Conservation (phyloP, 176 grass and related monocot species). For the Thinopyrum elongatum region DNA sequence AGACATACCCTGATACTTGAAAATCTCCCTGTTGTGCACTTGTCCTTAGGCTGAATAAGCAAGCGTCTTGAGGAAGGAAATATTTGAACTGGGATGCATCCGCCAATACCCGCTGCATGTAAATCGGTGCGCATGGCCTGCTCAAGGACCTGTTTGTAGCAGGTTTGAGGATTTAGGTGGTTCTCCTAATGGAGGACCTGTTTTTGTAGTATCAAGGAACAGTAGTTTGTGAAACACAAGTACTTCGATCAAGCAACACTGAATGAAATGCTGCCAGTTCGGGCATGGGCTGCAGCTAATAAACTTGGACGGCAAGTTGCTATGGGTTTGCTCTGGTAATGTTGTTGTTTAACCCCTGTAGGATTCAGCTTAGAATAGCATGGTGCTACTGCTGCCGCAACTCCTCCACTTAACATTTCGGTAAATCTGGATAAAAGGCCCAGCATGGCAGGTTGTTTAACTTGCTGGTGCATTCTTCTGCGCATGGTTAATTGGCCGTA, state of each 20-base stretch:
- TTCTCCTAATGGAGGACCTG: background rate
- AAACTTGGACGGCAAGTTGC: background rate
- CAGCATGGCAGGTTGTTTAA: too few relatives aligned
- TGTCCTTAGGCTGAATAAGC: background rate
- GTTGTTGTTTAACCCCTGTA: background rate
- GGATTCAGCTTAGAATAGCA: background rate
- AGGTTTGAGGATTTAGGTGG: background rate
- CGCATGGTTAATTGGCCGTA: too few relatives aligned
- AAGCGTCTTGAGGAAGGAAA: background rate
- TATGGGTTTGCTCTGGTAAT: background rate
- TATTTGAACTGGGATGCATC: background rate
- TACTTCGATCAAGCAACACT: background rate
- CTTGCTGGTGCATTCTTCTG: too few relatives aligned
- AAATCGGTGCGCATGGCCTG: background rate
- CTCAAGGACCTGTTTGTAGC: background rate
- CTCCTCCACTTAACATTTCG: too few relatives aligned
- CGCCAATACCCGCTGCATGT: background rate
- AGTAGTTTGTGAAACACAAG: conserved; percentile 10
- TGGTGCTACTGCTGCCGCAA: background rate
- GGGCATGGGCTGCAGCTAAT: background rate
- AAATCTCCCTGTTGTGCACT: background rate
- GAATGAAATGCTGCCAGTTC: background rate
- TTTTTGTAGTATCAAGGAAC: conserved; percentile 16
- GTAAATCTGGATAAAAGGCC: too few relatives aligned
- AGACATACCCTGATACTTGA: background rate